A percentile compares a stretch with the other conserved stretches of the same genome.
Evolutionary conservation across 345 rosid genomes (phyloP).

Genomic region (Aegle marmelos): DNA sequence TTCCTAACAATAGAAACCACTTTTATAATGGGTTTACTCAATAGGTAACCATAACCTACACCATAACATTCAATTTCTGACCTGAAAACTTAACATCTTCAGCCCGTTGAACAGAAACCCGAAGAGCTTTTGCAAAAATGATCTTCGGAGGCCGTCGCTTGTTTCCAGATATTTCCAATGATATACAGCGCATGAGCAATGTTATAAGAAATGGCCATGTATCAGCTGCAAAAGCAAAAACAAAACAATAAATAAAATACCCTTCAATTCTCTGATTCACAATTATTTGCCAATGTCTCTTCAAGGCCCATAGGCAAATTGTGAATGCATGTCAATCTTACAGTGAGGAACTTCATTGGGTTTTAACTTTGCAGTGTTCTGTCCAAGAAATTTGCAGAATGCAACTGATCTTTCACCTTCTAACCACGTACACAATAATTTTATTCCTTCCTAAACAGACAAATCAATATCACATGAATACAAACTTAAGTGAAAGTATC

Average conservation of each 20-base stretch:
- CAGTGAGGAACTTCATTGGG: slow-evolving; percentile 71
- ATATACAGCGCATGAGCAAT: slow-evolving; percentile 65
- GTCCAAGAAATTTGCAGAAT: slow-evolving; percentile 67
- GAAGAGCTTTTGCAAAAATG: slow-evolving; percentile 61
- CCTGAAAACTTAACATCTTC: slow-evolving; percentile 72
- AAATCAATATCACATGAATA: neutral
- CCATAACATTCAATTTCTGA: slow-evolving; percentile 23
- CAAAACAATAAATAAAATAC: slow-evolving; percentile 11
- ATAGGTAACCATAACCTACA: neutral
- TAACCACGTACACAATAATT: slow-evolving; percentile 74
- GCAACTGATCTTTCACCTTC: slow-evolving; percentile 61
- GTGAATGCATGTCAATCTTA: slow-evolving; percentile 27
- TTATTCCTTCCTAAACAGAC: slow-evolving; percentile 68
- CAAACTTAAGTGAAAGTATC: neutral
- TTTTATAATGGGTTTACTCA: no score
- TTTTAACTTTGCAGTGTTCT: slow-evolving; percentile 61
- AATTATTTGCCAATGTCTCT: neutral
- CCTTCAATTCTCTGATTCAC: slow-evolving; percentile 3
- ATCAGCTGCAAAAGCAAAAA: slow-evolving; percentile 28
- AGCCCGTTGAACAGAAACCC: slow-evolving; percentile 64
- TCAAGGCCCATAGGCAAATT: neutral
- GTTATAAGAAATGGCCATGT: slow-evolving; percentile 81
- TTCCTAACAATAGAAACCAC: neutral
- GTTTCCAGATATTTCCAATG: slow-evolving; percentile 67
- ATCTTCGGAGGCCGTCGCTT: slow-evolving; percentile 68